Evolutionary conservation across 108 stramenopile genomes (phyloP).

Genomic region (Nannochloropsis oceanica): DNA sequence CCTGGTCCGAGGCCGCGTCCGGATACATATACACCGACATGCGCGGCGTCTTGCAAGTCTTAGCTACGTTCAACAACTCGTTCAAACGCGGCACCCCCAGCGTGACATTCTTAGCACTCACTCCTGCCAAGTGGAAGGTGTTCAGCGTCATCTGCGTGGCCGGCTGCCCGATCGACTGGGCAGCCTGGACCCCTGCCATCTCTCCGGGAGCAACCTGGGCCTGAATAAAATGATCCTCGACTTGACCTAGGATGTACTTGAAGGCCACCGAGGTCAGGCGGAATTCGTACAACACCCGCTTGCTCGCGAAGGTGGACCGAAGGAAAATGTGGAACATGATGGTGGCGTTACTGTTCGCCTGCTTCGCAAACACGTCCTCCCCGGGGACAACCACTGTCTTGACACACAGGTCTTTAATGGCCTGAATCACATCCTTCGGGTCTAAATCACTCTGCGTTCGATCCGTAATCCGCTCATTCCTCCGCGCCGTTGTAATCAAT

Average conservation of each 20-base stretch:
- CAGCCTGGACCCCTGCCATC: conserved; percentile 94
- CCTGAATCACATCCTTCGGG: conserved; percentile 61
- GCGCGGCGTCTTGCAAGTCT: conserved; percentile 87
- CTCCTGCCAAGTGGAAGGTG: conserved; percentile 89
- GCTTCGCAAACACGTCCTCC: conserved; percentile 52
- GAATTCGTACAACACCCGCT: conserved; percentile 69
- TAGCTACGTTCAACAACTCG: conserved; percentile 87
- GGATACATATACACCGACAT: conserved; percentile 66
- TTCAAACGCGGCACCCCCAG: conserved; percentile 93
- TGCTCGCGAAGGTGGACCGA: conserved; percentile 62
- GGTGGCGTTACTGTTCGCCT: conserved; percentile 88
- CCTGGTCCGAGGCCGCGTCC: conserved; percentile 31
- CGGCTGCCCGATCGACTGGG: conserved; percentile 95
- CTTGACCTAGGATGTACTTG: conserved; percentile 37
- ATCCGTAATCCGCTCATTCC: neutral
- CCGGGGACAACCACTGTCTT: conserved; percentile 80
- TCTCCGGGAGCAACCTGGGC: conserved; percentile 89
- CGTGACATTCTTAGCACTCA: conserved; percentile 96
- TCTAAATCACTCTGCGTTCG: conserved; percentile 61
- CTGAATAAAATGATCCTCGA: conserved; percentile 51
- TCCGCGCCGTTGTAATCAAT: neutral
- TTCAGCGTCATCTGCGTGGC: conserved; percentile 98
- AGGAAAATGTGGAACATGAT: conserved; percentile 75
- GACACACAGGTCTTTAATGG: conserved; percentile 54
- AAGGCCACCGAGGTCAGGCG: conserved; percentile 74